Evolutionary conservation across 805 yeast genomes (phyloP).

Genomic region (Teunomyces tritomae): DNA sequence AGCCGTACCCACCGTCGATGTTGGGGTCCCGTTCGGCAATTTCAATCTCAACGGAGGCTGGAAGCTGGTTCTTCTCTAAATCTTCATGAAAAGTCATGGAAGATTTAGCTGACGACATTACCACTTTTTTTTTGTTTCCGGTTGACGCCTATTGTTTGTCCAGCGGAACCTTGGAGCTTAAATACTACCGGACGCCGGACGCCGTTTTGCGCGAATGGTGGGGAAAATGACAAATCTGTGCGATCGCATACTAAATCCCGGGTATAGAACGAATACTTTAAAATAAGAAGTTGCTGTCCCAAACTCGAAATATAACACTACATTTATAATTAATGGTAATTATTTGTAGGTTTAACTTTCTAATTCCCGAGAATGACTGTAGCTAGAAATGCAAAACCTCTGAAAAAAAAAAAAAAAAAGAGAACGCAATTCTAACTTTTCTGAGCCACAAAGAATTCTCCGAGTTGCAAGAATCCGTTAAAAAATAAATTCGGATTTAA

Average conservation of each 20-base stretch:
- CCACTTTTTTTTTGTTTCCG: not conserved
- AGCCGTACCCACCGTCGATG: conserved; percentile 24
- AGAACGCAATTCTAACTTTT: too few species aligned
- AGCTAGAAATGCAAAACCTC: too few species aligned
- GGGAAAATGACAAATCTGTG: not conserved
- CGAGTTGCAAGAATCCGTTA: too few species aligned
- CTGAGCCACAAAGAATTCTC: too few species aligned
- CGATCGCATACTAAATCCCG: not conserved
- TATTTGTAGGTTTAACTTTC: too few species aligned
- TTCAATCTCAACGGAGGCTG: not conserved
- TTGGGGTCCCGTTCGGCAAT: not conserved
- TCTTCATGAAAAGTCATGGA: not conserved
- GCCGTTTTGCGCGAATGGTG: not conserved
- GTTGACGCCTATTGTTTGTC: not conserved
- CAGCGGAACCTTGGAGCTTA: not conserved
- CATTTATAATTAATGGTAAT: too few species aligned
- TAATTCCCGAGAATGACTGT: too few species aligned
- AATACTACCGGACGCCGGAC: not conserved
- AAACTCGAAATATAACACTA: too few species aligned
- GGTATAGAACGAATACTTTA: not conserved
- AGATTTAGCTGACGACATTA: not conserved
- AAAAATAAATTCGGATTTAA: too few species aligned
- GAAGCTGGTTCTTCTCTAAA: not conserved
- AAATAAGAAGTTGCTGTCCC: too few species aligned
- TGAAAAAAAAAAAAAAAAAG: too few species aligned